Conservation (phyloP, 2,329 filamentous ascomycete species). For the Ustilaginoidea virens region DNA sequence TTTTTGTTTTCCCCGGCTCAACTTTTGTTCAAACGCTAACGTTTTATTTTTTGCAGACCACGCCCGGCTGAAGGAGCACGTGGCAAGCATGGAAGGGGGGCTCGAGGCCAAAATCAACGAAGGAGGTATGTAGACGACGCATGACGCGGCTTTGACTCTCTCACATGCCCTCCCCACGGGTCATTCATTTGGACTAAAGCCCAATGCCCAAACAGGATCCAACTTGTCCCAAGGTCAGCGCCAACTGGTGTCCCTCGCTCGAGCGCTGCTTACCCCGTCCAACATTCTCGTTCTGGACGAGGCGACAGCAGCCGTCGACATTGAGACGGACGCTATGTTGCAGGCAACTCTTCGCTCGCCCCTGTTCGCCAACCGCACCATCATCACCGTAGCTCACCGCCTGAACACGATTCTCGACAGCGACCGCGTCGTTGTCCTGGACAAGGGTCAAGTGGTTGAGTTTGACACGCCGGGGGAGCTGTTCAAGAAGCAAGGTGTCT, state of each 20-base stretch:
- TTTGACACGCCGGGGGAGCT: conserved; percentile 78
- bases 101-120: conserved; percentile 85
- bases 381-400: conserved; percentile 95
- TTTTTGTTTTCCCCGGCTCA: too few relatives aligned
- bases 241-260: conserved; percentile 84
- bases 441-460: conserved; percentile 78
- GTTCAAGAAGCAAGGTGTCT: conserved; percentile 59
- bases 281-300: conserved; percentile 97
- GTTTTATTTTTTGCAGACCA: conserved; percentile 64
- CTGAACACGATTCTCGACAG: conserved; percentile 91
- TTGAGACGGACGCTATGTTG: conserved; percentile 52
- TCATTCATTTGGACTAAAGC: too few relatives aligned
- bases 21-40: conserved; percentile 2
- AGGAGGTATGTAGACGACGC: conserved; percentile 54
- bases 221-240: conserved; percentile 93
- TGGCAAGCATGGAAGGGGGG: conserved; percentile 72
- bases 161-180: too few relatives aligned
- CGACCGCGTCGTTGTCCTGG: conserved; percentile 85
- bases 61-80: conserved; percentile 81
- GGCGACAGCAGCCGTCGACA: conserved; percentile 66
- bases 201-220: too few relatives aligned
- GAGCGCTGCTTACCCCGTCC: conserved; percentile 84
- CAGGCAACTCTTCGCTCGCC: conserved; percentile 48
- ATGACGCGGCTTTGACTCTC: conserved; percentile 8
- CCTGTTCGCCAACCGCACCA: conserved; percentile 77